A percentile compares a stretch with the other conserved stretches of the same genome.
phyloP scores from a whole-genome alignment of 2,329 filamentous ascomycete species.

The Neofusicoccum kwambonambiense region DNA sequence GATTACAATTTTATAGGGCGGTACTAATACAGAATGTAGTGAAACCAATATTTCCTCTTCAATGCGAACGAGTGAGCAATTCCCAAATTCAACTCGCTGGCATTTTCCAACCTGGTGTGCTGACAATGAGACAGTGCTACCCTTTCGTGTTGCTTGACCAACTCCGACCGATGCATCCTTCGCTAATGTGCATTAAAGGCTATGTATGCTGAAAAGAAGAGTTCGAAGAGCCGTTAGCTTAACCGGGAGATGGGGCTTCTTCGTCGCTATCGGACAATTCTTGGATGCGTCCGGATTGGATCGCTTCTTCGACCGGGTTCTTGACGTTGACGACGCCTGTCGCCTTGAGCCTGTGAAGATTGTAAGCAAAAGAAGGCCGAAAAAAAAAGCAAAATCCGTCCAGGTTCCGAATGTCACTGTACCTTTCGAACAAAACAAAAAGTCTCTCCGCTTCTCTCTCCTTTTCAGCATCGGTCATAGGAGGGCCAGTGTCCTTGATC shows the following conservation, averaged over 20 bases:
- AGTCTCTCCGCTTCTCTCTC: conserved; percentile 85
- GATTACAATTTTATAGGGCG: conserved; percentile 12
- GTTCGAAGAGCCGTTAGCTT: background rate
- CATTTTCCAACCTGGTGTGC: background rate
- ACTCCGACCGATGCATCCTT: conserved; percentile 17
- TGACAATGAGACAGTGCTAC: background rate
- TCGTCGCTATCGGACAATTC: conserved; percentile 48
- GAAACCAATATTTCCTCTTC: background rate
- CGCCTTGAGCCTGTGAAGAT: conserved; percentile 56
- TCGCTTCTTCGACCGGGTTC: conserved; percentile 72
- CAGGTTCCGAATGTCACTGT: conserved; percentile 17
- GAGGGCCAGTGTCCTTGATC: conserved; percentile 53
- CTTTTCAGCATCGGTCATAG: conserved; percentile 91
- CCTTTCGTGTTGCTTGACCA: conserved; percentile 11
- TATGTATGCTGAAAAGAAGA: conserved; percentile 12
- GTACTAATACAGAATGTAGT: conserved; percentile 17
- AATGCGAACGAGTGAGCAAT: background rate
- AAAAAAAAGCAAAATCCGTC: too few relatives aligned
- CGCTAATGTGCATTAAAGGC: conserved; percentile 18
- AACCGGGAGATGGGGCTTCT: conserved; percentile 11
- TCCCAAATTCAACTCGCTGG: background rate
- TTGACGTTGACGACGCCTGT: conserved; percentile 75
- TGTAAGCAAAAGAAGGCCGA: conserved; percentile 15
- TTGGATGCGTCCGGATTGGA: conserved; percentile 68
- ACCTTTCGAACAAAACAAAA: conserved; percentile 89